These are phyloP conservation scores for Barbarea vulgaris DNA, from an alignment of 345 rosid species.

Conservation along the genomic window DNA sequence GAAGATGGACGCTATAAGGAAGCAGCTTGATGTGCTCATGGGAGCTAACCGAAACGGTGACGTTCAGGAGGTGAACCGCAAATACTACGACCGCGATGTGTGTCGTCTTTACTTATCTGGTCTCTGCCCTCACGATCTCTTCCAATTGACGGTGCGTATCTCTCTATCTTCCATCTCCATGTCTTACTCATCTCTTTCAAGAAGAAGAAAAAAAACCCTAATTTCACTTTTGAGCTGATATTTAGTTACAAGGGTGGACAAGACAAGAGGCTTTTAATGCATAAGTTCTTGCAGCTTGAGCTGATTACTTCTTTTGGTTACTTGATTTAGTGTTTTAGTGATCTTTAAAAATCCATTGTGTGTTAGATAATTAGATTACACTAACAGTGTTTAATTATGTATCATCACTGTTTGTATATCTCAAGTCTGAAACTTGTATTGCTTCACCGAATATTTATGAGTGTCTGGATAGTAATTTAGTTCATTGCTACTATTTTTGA, in stretches of 20 bases:
- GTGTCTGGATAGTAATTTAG: neutral
- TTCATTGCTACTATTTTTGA: neutral
- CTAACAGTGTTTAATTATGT: neutral
- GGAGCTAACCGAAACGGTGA: slow-evolving; percentile 98
- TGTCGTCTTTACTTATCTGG: slow-evolving; percentile 94
- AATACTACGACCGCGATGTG: slow-evolving; percentile 95
- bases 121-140: slow-evolving; percentile 98
- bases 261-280: neutral
- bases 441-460: neutral
- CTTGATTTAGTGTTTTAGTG: neutral
- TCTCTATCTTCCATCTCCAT: neutral
- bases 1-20: slow-evolving; percentile 90
- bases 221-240: neutral
- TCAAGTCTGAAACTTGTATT: neutral
- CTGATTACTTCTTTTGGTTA: neutral
- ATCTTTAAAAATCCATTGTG: neutral
- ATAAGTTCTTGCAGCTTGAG: neutral
- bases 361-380: neutral
- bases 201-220: neutral
- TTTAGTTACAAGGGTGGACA: neutral
- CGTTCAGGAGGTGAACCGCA: slow-evolving; percentile 88
- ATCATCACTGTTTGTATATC: neutral
- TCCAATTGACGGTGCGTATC: slow-evolving; percentile 70
- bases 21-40: slow-evolving; percentile 98
- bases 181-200: neutral